Base-by-base conservation (phyloP, 2,329 filamentous ascomycete species). In the Diaporthe citri region DNA sequence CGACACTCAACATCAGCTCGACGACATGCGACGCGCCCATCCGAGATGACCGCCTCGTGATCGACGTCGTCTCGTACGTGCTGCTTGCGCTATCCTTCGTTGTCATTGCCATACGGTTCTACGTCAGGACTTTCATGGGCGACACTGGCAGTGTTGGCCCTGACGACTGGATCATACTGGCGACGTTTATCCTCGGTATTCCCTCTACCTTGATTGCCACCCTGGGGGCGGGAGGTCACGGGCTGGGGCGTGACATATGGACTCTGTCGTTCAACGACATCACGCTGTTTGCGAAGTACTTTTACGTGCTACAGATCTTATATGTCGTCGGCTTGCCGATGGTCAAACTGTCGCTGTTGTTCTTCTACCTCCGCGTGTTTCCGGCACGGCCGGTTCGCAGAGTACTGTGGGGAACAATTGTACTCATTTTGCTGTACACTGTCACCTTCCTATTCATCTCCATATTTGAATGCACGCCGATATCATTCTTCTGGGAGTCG, bases 401-500 rank as follows among this genome's bases (percentile, higher is more conserved):
- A n/a, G 36, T 76, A 20, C 67, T 76, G 4, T 55, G 52, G 43
- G 72, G 46, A 5, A 76, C 75, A 2, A 48, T 72, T 2, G 60
- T 52, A 7, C 66, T 76, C 31, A 67, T 57, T 3, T 1, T 52
- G 0, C 1, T 75, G 10, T 70, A 56, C 48, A 82, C 82, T 1
- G 34, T 82, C 2, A 71, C 79, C 0, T 87, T 86, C 57, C 70
- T 82, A 1, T 71, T 85, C 3, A 76, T 80, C 1, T 80, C 78
- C 4, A 79, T 84, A 2, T 83, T 86, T 10, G 82, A 86, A 52
- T 87, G 86, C 64, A 79, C 78, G 1, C 86, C 86, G 0, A 78
- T 87, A 1, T 76, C 76, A 7, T 85, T 81, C 51, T 84, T 83
- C 74, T 88, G 86, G 86, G 79, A 77, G 1, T 80, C 80, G 9